Base-by-base conservation (phyloP, 108 stramenopile genomes). In the Skeletonema menzelii region DNA sequence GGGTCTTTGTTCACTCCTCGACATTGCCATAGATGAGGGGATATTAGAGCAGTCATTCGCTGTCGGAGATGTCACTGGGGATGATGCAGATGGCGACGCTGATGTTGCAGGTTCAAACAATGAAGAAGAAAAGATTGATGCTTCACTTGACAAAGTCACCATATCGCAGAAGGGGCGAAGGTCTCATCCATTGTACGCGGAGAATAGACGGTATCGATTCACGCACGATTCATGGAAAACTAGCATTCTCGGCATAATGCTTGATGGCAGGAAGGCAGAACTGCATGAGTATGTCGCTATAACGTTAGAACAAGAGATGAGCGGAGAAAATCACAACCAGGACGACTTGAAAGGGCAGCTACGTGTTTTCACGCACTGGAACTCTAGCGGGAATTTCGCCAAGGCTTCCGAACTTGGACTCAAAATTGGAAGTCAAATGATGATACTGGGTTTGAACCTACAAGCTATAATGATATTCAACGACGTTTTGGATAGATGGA, bases 151-250 rank as follows among this genome's bases (percentile, higher is more conserved):
- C 12, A 69, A 64, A 35, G 57, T 79, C 11, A 58, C 35, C 14
- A 34, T 73, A 59, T 38, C 61, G 27, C 64, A 73, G 12, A 73
- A 59, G 26, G 78, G 72, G 20, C 59, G 72, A 27, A 69, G 59
- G 44, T n/a, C 72, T 28, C 79, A 80, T 47, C 79, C 79, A 30
- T 72, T 72, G 12, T 80, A 73, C 63, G 34, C 72, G 5, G 79
- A 73, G 8, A 83, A 83, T 65, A 68, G 73, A 35, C 68, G 68
- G n/a, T 87, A 79, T 38, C 38, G 64, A 55, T 92, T 92, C 56
- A 68, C 69, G 8, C 88, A 92, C 35, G 84, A 75, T 46, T 66
- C 84, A 10, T 92, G 91, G 91, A 80, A 84, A 37, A 80, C 63
- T 26, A 80, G 66, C 46, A 83, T 92, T n/a, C 75, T 89, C 46